These are phyloP conservation scores for Bertia moriformis DNA, from an alignment of 2,329 filamentous ascomycete genomes.

Conservation along the genomic window DNA sequence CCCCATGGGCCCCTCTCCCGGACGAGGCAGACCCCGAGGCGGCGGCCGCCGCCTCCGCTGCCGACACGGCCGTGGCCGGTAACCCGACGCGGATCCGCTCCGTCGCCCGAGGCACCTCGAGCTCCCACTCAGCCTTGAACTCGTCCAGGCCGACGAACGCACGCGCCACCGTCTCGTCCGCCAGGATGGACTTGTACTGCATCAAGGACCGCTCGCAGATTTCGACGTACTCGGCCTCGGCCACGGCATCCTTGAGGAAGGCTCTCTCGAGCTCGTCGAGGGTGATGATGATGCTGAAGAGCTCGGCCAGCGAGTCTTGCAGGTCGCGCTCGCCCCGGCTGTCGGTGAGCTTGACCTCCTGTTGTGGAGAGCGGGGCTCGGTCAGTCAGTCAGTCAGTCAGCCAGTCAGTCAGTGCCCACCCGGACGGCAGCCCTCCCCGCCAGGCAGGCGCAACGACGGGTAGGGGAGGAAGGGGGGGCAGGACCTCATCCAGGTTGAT, in stretches of 20 bases:
- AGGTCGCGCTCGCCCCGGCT: slow-evolving; percentile 81
- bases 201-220: slow-evolving; percentile 87
- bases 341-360: slow-evolving; percentile 87
- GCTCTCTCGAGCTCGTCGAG: slow-evolving; percentile 92
- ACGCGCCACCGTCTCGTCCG: slow-evolving; percentile 73
- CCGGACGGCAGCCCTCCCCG: slow-evolving; percentile 1
- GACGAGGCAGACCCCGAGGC: background rate
- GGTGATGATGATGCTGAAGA: slow-evolving; percentile 94
- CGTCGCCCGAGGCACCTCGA: slow-evolving; percentile 87
- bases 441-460: too few relatives aligned
- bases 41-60: slow-evolving; percentile 27
- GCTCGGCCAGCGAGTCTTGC: slow-evolving; percentile 88
- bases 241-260: slow-evolving; percentile 86
- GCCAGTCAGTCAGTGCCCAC: slow-evolving; percentile 2
- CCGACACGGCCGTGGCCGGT: slow-evolving; percentile 63
- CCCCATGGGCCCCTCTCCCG: too few relatives aligned
- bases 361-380: slow-evolving; percentile 4
- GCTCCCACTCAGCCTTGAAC: slow-evolving; percentile 87
- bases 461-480: slow-evolving; percentile 4
- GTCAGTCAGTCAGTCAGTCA: slow-evolving; percentile 8
- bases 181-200: slow-evolving; percentile 89
- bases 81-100: slow-evolving; percentile 86
- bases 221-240: slow-evolving; percentile 85
- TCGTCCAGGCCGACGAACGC: slow-evolving; percentile 79
- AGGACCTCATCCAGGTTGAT: slow-evolving; percentile 87